Evolutionary conservation across 2,329 filamentous ascomycete genomes (phyloP), one percentile per base, ranked within the genome.

Genomic region (Penicillium occitanis): DNA sequence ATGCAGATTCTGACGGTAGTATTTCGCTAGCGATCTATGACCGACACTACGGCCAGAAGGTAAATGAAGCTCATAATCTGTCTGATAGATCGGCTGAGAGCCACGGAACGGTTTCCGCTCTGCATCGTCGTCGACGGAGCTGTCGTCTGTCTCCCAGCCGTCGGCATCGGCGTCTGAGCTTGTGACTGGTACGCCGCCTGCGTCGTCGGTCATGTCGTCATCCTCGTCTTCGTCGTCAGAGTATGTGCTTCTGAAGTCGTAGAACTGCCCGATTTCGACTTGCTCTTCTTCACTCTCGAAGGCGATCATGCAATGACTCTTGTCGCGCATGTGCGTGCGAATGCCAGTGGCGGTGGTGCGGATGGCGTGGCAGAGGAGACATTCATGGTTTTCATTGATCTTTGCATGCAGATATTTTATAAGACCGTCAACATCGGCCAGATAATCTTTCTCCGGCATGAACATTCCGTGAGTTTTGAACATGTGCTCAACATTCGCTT

Each of bases 311-410:
- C 94, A 98, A 79, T 99, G 95, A 0, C 92, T 91, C 76, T 93
- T 94, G 77, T 99, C 95, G 53, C 92, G 89, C 95, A 99, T 99
- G 77, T 99, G 95, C 0, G 93, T 97, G 75, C 97, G 93, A 30
- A 93, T 88, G 19, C 91, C 94, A 66, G 89, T 88, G 0, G 90
- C 84, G 13, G 89, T 93, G 69, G 89, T 87, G 75, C 95, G 91
- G 51, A 90, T 79, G 78, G 95, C 96, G 75, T 91, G 90, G 76
- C 95, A 99, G 75, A 89, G 93, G 57, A 99, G 79, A 77, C 95
- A 99, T 77, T 96, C 90, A 75, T 92, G 88, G 68, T 90, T 87
- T 67, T 92, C 87, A 68, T 89, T 86, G 48, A 99, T 89, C 71
- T 93, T 96, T 69, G 89, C 85, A 73, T 92, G 89, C 14, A 99